These are phyloP conservation scores for Xylaria intraflava DNA, from an alignment of 495 filamentous ascomycete genomes.

Conservation along the genomic window DNA sequence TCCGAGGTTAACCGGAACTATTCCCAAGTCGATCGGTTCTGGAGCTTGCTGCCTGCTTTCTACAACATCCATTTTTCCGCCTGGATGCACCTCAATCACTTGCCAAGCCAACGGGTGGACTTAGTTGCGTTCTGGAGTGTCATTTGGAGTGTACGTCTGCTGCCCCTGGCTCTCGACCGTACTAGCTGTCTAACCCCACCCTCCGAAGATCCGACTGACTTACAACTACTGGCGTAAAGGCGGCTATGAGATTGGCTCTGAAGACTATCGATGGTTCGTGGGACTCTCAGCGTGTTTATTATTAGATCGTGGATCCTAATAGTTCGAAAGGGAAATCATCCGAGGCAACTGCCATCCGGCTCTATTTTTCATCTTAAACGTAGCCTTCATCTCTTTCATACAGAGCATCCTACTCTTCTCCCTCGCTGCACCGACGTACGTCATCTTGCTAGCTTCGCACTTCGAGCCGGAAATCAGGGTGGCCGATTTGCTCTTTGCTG, in stretches of 20 bases:
- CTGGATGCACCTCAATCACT: constrained; percentile 68
- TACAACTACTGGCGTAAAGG: constrained; percentile 98
- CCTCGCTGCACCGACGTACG: constrained; percentile 76
- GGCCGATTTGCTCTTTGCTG: constrained; percentile 62
- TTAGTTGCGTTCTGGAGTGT: constrained; percentile 62
- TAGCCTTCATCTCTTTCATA: constrained; percentile 76
- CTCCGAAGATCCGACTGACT: constrained; percentile 55
- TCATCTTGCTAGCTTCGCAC: constrained; percentile 54
- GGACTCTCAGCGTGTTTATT: background rate
- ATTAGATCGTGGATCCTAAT: constrained; percentile 4
- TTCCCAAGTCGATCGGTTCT: constrained; percentile 87
- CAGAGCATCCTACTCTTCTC: constrained; percentile 74
- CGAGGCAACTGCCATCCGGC: constrained; percentile 35
- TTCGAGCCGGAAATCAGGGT: constrained; percentile 39
- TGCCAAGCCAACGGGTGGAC: constrained; percentile 69
- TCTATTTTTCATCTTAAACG: constrained; percentile 77
- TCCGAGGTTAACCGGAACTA: constrained; percentile 88
- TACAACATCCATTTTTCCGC: constrained; percentile 81
- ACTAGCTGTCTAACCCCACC: constrained; percentile 5
- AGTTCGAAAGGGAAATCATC: constrained; percentile 36
- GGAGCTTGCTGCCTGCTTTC: constrained; percentile 81
- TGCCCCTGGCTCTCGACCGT: background rate
- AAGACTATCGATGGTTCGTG: constrained; percentile 85
- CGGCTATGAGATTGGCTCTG: constrained; percentile 76
- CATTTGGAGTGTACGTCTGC: constrained; percentile 70